phyloP scores from a whole-genome alignment of 306 rosid genomes.

The Macrotyloma uniflorum region DNA sequence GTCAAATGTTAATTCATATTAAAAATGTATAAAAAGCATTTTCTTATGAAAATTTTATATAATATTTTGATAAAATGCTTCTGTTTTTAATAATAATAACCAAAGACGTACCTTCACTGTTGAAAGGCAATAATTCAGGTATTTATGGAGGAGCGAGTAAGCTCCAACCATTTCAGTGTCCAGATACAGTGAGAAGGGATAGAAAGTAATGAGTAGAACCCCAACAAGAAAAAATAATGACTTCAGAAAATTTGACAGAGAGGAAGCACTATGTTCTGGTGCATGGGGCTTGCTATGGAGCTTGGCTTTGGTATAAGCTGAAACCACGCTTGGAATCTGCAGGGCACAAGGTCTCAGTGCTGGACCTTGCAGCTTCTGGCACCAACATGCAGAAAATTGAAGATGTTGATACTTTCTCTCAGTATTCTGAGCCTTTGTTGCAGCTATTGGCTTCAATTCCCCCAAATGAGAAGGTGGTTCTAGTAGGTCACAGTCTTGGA shows the following conservation, averaged over 20 bases:
- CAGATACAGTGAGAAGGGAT: neutral
- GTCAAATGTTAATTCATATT: too few species aligned
- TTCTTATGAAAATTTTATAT: too few species aligned
- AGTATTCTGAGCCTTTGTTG: slow-evolving; percentile 65
- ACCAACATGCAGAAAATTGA: slow-evolving; percentile 43
- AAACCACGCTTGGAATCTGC: slow-evolving; percentile 58
- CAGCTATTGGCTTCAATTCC: slow-evolving; percentile 48
- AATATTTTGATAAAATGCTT: too few species aligned
- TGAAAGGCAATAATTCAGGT: too few species aligned
- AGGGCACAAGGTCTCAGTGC: slow-evolving; percentile 59
- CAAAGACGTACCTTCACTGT: too few species aligned
- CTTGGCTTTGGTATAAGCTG: slow-evolving; percentile 83
- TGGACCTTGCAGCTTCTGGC: slow-evolving; percentile 70
- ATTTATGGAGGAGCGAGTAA: too few species aligned
- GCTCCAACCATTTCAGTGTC: neutral
- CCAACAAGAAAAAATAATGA: neutral
- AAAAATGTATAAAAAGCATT: too few species aligned
- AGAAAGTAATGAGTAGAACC: neutral
- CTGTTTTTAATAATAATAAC: too few species aligned
- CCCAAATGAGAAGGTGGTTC: slow-evolving; percentile 53
- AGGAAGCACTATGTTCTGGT: slow-evolving; percentile 66
- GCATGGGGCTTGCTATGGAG: slow-evolving; percentile 79
- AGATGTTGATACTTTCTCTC: slow-evolving; percentile 45
- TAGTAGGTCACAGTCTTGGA: slow-evolving; percentile 81
- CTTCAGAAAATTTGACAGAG: neutral